These are phyloP conservation scores for Skeletonema grethae DNA, from an alignment of 108 stramenopile genomes.

Conservation along the genomic window DNA sequence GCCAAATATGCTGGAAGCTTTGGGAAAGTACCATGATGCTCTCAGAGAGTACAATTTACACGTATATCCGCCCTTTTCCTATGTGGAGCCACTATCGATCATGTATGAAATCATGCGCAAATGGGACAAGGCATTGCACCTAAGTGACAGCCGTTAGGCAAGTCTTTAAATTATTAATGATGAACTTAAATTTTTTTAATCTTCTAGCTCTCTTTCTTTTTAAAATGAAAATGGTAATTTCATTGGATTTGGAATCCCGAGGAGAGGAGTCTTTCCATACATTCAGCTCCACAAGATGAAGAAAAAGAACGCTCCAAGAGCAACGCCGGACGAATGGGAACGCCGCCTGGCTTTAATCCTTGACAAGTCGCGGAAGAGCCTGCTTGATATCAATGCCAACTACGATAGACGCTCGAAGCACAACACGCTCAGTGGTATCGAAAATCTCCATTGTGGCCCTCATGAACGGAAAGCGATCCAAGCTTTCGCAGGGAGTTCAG, in stretches of 20 bases:
- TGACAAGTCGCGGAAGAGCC: conserved; percentile 23
- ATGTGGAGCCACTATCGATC: background rate
- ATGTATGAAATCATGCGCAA: background rate
- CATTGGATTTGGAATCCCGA: too few species aligned
- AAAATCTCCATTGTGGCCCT: conserved; percentile 10
- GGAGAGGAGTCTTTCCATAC: too few species aligned
- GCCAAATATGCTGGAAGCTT: background rate
- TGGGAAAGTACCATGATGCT: background rate
- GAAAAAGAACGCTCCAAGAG: background rate
- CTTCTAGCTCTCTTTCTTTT: too few species aligned
- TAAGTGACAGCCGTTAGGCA: too few species aligned
- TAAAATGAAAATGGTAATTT: too few species aligned
- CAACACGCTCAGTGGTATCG: background rate
- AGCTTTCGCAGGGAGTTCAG: conserved; percentile 18
- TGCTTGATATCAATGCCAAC: background rate
- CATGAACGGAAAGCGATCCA: conserved; percentile 20
- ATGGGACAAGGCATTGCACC: conserved; percentile 1
- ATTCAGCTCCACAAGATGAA: background rate
- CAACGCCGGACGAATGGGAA: conserved; percentile 20
- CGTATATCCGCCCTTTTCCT: too few species aligned
- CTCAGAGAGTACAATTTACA: background rate
- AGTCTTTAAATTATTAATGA: too few species aligned
- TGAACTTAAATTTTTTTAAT: too few species aligned
- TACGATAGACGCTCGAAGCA: background rate
- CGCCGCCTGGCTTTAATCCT: conserved; percentile 22